Percentiles rank a stretch among this genome's conserved stretches.
phyloP scores from a whole-genome alignment of 2,329 filamentous ascomycete species.

The Penicillium sp. region DNA sequence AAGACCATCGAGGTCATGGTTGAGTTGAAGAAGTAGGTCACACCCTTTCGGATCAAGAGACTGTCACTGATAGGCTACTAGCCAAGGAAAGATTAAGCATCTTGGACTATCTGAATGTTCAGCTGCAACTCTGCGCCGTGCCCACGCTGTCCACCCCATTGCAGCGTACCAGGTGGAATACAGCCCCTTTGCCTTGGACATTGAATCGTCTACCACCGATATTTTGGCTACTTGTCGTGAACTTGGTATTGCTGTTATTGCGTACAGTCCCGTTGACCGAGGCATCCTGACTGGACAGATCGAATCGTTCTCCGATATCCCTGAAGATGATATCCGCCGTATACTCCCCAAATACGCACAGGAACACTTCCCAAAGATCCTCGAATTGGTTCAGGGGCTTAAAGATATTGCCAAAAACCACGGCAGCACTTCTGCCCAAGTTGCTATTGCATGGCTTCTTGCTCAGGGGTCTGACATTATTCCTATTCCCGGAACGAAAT shows the following conservation, averaged over 20 bases:
- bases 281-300: constrained; percentile 33
- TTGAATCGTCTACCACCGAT: constrained; percentile 34
- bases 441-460: constrained; percentile 57
- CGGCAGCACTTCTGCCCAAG: constrained; percentile 47
- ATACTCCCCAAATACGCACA: constrained; percentile 42
- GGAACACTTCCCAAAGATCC: constrained; percentile 48
- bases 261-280: constrained; percentile 36
- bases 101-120: constrained; percentile 41
- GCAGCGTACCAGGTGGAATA: constrained; percentile 44
- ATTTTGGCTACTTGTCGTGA: constrained; percentile 41
- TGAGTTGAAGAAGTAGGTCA: constrained; percentile 33
- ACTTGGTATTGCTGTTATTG: constrained; percentile 39
- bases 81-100: constrained; percentile 43
- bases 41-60: background rate
- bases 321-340: constrained; percentile 41
- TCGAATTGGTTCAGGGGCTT: constrained; percentile 45
- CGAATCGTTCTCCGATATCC: constrained; percentile 40
- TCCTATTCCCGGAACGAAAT: constrained; percentile 24
- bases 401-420: constrained; percentile 46
- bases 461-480: constrained; percentile 42
- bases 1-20: constrained; percentile 39
- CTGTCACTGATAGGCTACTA: background rate
- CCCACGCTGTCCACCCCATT: constrained; percentile 39
- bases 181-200: constrained; percentile 37
- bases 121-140: constrained; percentile 40